Evolutionary conservation across 2,329 filamentous ascomycete species (phyloP), one percentile per base, ranked within the genome.

Genomic region (Ceratocystis eucalypticola): DNA sequence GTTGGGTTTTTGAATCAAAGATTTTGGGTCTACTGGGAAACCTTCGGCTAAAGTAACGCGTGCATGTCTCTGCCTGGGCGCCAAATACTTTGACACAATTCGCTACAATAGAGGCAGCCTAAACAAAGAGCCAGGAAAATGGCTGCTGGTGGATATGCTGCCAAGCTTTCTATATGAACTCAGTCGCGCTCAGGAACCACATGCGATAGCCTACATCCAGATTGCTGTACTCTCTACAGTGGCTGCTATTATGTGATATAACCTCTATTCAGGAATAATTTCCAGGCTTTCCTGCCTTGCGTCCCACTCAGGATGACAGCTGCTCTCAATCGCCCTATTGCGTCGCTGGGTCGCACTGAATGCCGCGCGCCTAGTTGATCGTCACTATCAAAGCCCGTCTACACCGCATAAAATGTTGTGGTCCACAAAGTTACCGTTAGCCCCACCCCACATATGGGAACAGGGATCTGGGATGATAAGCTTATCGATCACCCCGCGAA

Each of bases 401-500:
- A 17, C 8, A 8, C 50, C 50, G 50, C 22, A 28, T 55, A 55
- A 55, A 17, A 55, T 55, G 12, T 55, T 20, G 50, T 22, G 22
- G 50, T 55, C 50, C 50, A 55, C 50, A n/a, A 55, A 55, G 50
- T 55, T 25, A 55, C 50, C 28, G 5, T 55, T 30, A n/a, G 50
- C 50, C 50, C 50, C 50, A 55, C 50, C 7, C 7, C 28, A 25
- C 20, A 30, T 15, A 15, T 30, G 15, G 25, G 2, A 28, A 17
- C 44, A 44, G n/a, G 55, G 61, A 64, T 65, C 48, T 61, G 45
- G 45, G 48, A 59, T 33, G 61, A 46, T 46, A 62, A 30, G 61
- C 45, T 50, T 57, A 65, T 57, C 48, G 50, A 33, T 12, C 6
- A 17, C 50, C 57, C 66, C 59, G 59, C 63, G 28, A 37, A 67